These are phyloP conservation scores for Metschnikowia gelsemii DNA, from an alignment of 805 yeast species.

Conservation along the genomic window DNA sequence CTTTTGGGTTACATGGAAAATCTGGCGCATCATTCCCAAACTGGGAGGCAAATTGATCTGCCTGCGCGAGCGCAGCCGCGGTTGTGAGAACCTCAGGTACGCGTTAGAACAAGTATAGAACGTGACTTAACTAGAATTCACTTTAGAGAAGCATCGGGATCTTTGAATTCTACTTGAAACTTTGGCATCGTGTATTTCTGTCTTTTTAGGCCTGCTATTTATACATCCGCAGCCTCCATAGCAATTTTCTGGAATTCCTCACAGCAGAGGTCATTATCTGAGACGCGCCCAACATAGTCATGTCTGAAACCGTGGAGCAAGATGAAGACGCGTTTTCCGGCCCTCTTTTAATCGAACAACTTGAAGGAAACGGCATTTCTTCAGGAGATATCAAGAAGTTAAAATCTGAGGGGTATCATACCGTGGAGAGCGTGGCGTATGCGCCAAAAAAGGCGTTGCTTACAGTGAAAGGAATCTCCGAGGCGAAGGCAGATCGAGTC, in stretches of 20 bases:
- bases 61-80: slow-evolving; percentile 1
- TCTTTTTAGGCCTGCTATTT: too few relatives aligned
- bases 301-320: slow-evolving; percentile 19
- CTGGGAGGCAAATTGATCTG: slow-evolving; percentile 1
- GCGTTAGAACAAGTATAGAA: slow-evolving; percentile 1
- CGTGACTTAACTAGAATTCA: neutral
- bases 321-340: slow-evolving; percentile 58
- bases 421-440: slow-evolving; percentile 91
- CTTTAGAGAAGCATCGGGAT: too few relatives aligned
- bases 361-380: slow-evolving; percentile 85
- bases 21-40: neutral
- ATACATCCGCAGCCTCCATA: too few relatives aligned
- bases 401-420: slow-evolving; percentile 78
- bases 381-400: slow-evolving; percentile 75
- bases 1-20: neutral
- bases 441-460: slow-evolving; percentile 81
- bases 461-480: slow-evolving; percentile 87
- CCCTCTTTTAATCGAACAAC: slow-evolving; percentile 52
- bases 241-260: too few relatives aligned
- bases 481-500: slow-evolving; percentile 88
- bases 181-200: neutral
- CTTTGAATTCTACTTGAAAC: too few relatives aligned
- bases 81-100: slow-evolving; percentile 1
- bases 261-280: neutral
- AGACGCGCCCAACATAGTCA: slow-evolving; percentile 11